These are phyloP conservation scores for Venturia pyrina DNA, from an alignment of 2,329 filamentous ascomycete genomes.

Conservation along the genomic window DNA sequence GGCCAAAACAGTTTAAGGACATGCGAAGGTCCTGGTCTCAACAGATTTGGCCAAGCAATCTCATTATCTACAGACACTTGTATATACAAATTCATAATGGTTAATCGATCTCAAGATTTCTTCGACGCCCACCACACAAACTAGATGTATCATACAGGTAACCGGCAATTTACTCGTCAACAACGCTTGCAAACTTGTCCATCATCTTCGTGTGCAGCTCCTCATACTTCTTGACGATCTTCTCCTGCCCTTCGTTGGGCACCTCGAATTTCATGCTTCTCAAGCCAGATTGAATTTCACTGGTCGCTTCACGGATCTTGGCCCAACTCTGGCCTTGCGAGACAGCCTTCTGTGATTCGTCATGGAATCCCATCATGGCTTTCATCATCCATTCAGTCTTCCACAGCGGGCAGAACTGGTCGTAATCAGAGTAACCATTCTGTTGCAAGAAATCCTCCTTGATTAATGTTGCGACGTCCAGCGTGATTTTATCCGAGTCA, in stretches of 20 bases:
- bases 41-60: background rate
- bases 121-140: background rate
- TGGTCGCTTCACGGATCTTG: constrained; percentile 85
- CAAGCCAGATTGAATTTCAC: constrained; percentile 74
- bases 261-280: constrained; percentile 96
- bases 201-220: constrained; percentile 82
- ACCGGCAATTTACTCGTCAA: constrained; percentile 64
- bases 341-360: constrained; percentile 93
- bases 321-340: constrained; percentile 83
- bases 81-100: background rate
- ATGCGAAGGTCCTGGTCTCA: background rate
- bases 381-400: constrained; percentile 99
- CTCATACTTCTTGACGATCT: constrained; percentile 87
- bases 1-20: background rate
- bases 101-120: background rate
- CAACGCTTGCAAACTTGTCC: constrained; percentile 93
- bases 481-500: constrained; percentile 94
- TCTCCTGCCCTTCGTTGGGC: constrained; percentile 73
- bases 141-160: background rate
- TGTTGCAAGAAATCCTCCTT: constrained; percentile 99
- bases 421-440: constrained; percentile 98
- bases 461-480: constrained; percentile 81
- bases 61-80: background rate
- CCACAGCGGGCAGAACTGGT: constrained; percentile 98
- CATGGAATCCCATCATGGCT: constrained; percentile 95